Conservation (phyloP, 768 basidiomycete species). For the Glaciozyma antarctica region DNA sequence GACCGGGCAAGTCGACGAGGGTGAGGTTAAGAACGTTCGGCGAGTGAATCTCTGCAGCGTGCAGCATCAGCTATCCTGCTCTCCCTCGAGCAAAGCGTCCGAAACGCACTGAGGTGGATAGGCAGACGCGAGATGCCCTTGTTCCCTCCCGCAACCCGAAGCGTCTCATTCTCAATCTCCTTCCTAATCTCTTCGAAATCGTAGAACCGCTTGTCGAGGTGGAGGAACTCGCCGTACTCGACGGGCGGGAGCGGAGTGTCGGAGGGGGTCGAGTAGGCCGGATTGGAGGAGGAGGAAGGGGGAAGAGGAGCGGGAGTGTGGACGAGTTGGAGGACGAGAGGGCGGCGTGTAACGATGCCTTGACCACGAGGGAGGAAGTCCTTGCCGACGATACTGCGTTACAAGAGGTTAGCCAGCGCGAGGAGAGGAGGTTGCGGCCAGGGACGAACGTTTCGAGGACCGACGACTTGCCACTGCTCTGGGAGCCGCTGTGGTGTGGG, state of each 20-base stretch:
- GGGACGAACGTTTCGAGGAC: constrained; percentile 70
- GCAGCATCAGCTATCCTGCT: not conserved
- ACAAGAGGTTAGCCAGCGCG: not conserved
- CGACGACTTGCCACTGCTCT: constrained; percentile 31
- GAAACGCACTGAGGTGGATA: constrained; percentile 57
- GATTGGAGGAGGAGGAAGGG: constrained; percentile 39
- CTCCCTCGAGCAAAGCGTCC: not conserved
- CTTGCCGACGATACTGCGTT: constrained; percentile 74
- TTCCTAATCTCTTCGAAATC: constrained; percentile 87
- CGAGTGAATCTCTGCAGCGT: constrained; percentile 62
- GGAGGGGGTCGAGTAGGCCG: constrained; percentile 13
- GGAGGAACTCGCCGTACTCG: constrained; percentile 96
- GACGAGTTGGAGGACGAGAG: constrained; percentile 88
- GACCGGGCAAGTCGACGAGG: constrained; percentile 86
- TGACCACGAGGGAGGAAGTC: constrained; percentile 43
- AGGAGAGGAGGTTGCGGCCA: not conserved
- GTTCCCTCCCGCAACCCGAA: constrained; percentile 90
- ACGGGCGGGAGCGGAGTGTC: constrained; percentile 29
- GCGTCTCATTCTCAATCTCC: constrained; percentile 95
- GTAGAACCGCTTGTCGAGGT: constrained; percentile 91
- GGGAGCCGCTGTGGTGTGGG: constrained; percentile 19
- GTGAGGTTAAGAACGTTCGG: constrained; percentile 92
- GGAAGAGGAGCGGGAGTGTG: constrained; percentile 63
- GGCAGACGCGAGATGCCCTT: constrained; percentile 95
- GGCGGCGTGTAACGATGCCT: constrained; percentile 93